These are phyloP conservation scores for Pseudopithomyces chartarum DNA, from an alignment of 2,329 filamentous ascomycete species.

Conservation along the genomic window DNA sequence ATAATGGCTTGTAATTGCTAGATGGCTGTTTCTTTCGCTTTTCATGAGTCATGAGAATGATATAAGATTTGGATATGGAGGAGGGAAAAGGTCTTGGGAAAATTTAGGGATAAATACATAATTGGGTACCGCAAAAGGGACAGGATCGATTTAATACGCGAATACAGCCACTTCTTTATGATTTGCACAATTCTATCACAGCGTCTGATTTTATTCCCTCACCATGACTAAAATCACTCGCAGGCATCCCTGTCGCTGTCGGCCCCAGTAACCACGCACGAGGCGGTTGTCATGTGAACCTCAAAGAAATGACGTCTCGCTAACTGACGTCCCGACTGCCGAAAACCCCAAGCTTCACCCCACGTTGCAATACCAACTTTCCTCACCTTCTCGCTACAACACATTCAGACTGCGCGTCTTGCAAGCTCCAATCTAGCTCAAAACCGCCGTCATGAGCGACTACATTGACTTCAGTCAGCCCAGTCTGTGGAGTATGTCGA, in stretches of 20 bases:
- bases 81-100: too few species aligned
- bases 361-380: conserved; percentile 2
- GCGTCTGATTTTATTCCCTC: background rate
- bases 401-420: background rate
- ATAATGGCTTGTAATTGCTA: conserved; percentile 63
- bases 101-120: too few species aligned
- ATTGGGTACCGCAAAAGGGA: too few species aligned
- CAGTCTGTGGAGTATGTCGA: conserved; percentile 52
- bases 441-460: conserved; percentile 24
- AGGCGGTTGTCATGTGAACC: conserved; percentile 3
- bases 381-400: conserved; percentile 1
- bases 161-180: too few species aligned
- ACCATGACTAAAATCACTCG: background rate
- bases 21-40: background rate
- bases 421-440: background rate
- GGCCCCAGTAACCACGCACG: background rate
- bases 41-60: background rate
- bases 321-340: conserved; percentile 17
- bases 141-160: too few species aligned
- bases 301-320: conserved; percentile 38
- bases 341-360: conserved; percentile 15
- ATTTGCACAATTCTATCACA: too few species aligned
- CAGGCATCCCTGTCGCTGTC: background rate
- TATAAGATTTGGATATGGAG: too few species aligned
- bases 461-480: conserved; percentile 53